Conservation (phyloP, 1,284 basidiomycete species). For the Trametes versicolor region DNA sequence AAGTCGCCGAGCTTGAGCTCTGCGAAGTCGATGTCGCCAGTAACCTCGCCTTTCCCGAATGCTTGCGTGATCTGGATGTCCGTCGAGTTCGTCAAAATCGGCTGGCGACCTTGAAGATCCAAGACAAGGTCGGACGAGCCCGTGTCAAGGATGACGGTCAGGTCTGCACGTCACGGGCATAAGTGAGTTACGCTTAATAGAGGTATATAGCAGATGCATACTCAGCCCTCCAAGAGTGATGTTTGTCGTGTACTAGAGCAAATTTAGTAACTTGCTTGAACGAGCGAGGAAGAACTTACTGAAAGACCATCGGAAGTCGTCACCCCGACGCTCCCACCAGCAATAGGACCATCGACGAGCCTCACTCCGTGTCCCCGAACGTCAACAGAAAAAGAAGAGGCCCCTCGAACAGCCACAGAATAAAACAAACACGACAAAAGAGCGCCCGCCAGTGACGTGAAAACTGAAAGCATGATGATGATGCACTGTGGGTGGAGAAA, state of each 20-base stretch:
- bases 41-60: slow-evolving; percentile 39
- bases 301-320: slow-evolving; percentile 2
- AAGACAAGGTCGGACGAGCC: slow-evolving; percentile 24
- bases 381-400: slow-evolving; percentile 4
- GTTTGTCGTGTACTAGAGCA: slow-evolving; percentile 18
- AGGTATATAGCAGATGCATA: neutral
- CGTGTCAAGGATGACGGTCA: slow-evolving; percentile 23
- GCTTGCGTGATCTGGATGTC: slow-evolving; percentile 29
- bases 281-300: neutral
- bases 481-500: neutral
- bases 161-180: slow-evolving; percentile 1
- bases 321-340: slow-evolving; percentile 5
- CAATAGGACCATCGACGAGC: neutral
- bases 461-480: neutral
- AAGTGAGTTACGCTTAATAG: neutral
- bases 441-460: neutral
- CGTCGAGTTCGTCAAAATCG: slow-evolving; percentile 36
- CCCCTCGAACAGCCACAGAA: neutral
- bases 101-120: slow-evolving; percentile 7
- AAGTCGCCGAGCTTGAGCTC: slow-evolving; percentile 42
- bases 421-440: neutral
- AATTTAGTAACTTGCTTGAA: neutral
- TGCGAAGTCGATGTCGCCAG: slow-evolving; percentile 40
- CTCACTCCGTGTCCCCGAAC: slow-evolving; percentile 1
- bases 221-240: slow-evolving; percentile 26